Evolutionary conservation across 2,329 filamentous ascomycete genomes (phyloP).

Genomic region (Beauveria medogensis): DNA sequence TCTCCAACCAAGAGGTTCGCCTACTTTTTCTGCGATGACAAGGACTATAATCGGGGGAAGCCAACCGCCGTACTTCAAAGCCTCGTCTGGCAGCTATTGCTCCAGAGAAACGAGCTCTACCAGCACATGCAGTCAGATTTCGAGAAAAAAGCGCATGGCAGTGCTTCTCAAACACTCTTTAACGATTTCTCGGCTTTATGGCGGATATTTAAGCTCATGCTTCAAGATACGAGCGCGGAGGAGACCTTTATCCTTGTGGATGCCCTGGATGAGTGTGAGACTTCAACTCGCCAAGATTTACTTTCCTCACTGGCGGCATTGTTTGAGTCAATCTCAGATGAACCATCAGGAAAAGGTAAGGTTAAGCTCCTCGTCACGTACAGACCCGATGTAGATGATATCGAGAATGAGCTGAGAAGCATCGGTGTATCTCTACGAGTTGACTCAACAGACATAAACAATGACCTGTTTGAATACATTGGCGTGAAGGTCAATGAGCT

Average conservation of each 20-base stretch:
- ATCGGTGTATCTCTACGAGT: neutral
- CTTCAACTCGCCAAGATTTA: neutral
- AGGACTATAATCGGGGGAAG: conserved; percentile 3
- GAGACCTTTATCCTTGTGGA: conserved; percentile 12
- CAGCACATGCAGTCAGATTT: neutral
- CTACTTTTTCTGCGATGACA: conserved; percentile 13
- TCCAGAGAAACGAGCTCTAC: conserved; percentile 12
- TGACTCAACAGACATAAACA: conserved; percentile 1
- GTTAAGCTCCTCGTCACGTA: conserved; percentile 8
- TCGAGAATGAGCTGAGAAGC: neutral
- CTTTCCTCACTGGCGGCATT: neutral
- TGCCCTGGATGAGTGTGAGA: conserved; percentile 12
- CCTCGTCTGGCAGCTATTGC: conserved; percentile 12
- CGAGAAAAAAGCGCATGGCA: neutral
- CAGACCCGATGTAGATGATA: conserved; percentile 4
- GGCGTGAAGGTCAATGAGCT: neutral
- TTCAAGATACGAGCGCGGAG: neutral
- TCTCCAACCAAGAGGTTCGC: neutral
- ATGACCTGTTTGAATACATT: conserved; percentile 10
- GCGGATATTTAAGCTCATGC: conserved; percentile 9
- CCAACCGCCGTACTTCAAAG: conserved; percentile 11
- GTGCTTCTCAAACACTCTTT: neutral
- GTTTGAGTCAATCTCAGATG: neutral
- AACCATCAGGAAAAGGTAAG: neutral
- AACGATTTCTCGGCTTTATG: conserved; percentile 6